Evolutionary conservation across 2,329 filamentous ascomycete genomes (phyloP).

Genomic region (Clarireedia homoeocarpa): DNA sequence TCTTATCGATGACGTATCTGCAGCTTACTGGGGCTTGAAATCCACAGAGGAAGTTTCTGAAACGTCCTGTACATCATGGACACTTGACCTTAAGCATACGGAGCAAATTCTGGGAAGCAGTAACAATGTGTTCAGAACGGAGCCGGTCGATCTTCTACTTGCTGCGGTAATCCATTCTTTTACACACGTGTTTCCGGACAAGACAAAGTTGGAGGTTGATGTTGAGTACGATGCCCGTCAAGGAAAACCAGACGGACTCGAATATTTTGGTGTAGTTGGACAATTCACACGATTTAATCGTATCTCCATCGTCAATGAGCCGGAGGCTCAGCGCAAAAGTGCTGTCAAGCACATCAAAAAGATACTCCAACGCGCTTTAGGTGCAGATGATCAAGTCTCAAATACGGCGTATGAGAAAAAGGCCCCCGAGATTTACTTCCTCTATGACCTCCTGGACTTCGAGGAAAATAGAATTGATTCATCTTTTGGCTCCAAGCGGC

Average conservation of each 20-base stretch:
- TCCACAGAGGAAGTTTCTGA: background rate
- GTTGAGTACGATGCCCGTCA: background rate
- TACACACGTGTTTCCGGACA: background rate
- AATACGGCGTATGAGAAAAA: background rate
- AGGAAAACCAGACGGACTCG: background rate
- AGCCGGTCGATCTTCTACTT: background rate
- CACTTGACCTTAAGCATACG: background rate
- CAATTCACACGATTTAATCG: background rate
- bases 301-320: background rate
- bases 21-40: background rate
- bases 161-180: background rate
- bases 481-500: background rate
- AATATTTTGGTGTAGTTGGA: background rate
- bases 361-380: background rate
- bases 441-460: background rate
- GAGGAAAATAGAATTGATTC: background rate
- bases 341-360: background rate
- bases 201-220: background rate
- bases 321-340: background rate
- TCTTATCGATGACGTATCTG: conserved; percentile 19
- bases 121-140: background rate
- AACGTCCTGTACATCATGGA: background rate
- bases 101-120: background rate
- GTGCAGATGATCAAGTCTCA: no score
- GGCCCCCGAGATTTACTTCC: background rate